Evolutionary conservation across 2,329 filamentous ascomycete species (phyloP).

Genomic region (Colletotrichum liaoningense): DNA sequence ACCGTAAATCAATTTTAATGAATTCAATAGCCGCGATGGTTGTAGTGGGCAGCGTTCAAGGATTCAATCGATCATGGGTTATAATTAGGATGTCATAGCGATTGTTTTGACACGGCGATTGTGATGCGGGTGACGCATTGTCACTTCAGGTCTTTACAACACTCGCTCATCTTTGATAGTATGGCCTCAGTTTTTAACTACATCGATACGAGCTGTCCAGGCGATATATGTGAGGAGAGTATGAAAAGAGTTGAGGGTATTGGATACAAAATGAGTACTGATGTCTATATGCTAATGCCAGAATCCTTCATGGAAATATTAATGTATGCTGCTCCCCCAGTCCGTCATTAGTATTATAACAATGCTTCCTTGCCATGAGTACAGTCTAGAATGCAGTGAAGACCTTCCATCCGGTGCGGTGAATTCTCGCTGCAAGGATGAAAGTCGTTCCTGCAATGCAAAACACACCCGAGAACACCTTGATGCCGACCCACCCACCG

Average conservation of each 20-base stretch:
- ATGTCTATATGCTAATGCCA: constrained; percentile 1
- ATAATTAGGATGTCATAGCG: not conserved
- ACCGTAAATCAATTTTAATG: not conserved
- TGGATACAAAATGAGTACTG: not conserved
- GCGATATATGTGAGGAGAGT: not conserved
- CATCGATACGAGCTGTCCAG: no score
- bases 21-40: not conserved
- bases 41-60: not conserved
- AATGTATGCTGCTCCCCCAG: not conserved
- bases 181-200: no score
- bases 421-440: constrained; percentile 40
- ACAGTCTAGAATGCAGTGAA: constrained; percentile 40
- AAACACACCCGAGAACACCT: constrained; percentile 50
- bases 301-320: not conserved
- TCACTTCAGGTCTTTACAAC: no score
- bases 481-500: constrained; percentile 47
- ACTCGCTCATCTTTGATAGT: no score
- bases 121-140: no score
- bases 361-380: not conserved
- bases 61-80: no score
- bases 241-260: not conserved
- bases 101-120: not conserved
- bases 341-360: not conserved
- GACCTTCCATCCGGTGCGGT: constrained; percentile 42
- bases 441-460: constrained; percentile 44